Conservation (phyloP, 257 asterid species). For the Primulina huaijiensis region DNA sequence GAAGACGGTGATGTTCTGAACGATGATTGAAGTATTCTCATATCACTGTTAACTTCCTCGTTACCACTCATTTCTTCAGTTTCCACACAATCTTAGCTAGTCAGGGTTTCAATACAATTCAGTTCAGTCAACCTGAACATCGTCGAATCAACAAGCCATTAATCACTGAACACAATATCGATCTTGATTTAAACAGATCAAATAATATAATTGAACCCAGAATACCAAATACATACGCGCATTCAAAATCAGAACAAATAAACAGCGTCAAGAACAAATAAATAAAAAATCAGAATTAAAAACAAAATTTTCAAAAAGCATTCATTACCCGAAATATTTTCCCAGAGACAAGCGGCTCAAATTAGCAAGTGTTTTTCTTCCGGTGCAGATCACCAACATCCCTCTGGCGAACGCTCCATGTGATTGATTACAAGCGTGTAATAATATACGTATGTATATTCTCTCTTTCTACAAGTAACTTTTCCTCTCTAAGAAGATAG, state of each 20-base stretch:
- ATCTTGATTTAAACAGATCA: conserved; percentile 19
- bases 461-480: conserved; percentile 25
- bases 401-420: conserved; percentile 13
- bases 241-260: conserved; percentile 12
- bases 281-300: neutral
- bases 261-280: conserved; percentile 20
- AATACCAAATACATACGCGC: neutral
- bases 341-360: conserved; percentile 18
- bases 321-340: conserved; percentile 18
- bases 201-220: conserved; percentile 4
- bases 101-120: neutral
- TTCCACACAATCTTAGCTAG: conserved; percentile 7
- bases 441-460: neutral
- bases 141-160: conserved; percentile 20
- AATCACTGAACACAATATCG: conserved; percentile 2
- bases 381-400: neutral
- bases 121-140: conserved; percentile 26
- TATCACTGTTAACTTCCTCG: conserved; percentile 50
- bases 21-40: conserved; percentile 74
- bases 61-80: conserved; percentile 57
- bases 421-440: conserved; percentile 19
- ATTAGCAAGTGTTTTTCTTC: conserved; percentile 31
- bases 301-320: conserved; percentile 4
- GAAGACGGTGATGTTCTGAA: conserved; percentile 75
- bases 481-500: conserved; percentile 32